These are phyloP conservation scores for Fusarium sp. DNA, from an alignment of 2,329 filamentous ascomycete species.

Conservation along the genomic window DNA sequence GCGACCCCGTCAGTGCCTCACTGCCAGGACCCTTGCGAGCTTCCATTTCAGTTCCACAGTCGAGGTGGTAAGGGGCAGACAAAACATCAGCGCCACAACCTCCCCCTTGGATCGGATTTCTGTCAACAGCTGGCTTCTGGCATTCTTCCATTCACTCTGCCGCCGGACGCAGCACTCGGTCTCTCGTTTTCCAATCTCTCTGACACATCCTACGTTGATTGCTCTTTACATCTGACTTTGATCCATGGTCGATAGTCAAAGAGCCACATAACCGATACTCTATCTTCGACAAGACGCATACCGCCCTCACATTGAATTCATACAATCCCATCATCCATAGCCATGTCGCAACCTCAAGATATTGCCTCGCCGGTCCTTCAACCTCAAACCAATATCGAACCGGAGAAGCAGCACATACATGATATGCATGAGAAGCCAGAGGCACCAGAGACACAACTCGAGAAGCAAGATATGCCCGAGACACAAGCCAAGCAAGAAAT, in stretches of 20 bases:
- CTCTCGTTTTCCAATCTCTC: constrained; percentile 33
- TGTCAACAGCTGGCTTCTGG: constrained; percentile 43
- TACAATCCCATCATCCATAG: constrained; percentile 18
- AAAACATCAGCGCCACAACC: constrained; percentile 45
- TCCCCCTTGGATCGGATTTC: constrained; percentile 41
- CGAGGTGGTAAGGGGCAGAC: constrained; percentile 43
- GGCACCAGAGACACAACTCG: not conserved
- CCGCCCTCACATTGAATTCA: constrained; percentile 8
- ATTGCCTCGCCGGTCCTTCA: constrained; percentile 44
- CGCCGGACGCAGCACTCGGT: constrained; percentile 36
- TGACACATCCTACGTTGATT: constrained; percentile 27
- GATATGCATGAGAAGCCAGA: constrained; percentile 6
- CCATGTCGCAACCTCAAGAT: constrained; percentile 54
- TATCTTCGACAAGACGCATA: constrained; percentile 28
- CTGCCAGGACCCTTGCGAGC: constrained; percentile 40
- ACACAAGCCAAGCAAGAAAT: constrained; percentile 17
- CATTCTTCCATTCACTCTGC: constrained; percentile 44
- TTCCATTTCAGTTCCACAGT: constrained; percentile 36
- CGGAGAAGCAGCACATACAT: constrained; percentile 21
- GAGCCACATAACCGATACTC: constrained; percentile 38
- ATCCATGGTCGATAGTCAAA: constrained; percentile 43
- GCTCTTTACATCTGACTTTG: constrained; percentile 26
- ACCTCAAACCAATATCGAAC: constrained; percentile 17
- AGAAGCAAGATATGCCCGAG: constrained; percentile 15
- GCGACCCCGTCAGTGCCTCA: constrained; percentile 33